Base-by-base conservation (phyloP, 2,329 filamentous ascomycete genomes). In the Calonectria crousiana region DNA sequence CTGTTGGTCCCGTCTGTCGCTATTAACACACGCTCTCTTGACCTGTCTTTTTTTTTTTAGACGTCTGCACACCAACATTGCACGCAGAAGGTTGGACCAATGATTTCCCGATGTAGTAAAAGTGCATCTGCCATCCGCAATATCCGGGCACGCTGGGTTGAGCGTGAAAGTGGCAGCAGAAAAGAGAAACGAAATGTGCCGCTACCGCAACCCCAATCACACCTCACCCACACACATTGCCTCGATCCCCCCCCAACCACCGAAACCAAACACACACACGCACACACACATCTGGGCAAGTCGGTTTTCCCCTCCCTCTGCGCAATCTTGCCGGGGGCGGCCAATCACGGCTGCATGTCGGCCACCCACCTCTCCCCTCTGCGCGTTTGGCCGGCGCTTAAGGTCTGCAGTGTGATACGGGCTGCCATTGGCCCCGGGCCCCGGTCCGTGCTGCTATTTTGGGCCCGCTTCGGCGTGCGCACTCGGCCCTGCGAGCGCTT, bases 341-440 rank as follows among this genome's bases (percentile, higher is more conserved):
- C 71, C 71, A 73, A 69, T 69, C 58, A 65, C 38, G 28, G 36
- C 56, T 11, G 56, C 56, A 62, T 41, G 6, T 23, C 23, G 23
- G 36, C 36, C 56, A 41, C 64, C 52, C 52, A 18, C 64, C 62
- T 13, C 38, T 58, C 52, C 65, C 11, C n/a, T 30, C 71, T 65
- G 65, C 65, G 66, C 65, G 65, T 38, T 38, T 62, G 65, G 65
- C 14, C 64, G 72, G 72, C 72, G 72, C 72, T 71, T 74, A 70
- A 73, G 26, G 49, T 20, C 72, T 74, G 72, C 72, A 71, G 72
- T 74, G 72, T 74, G 72, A 74, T 74, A 49, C 60, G 32, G 10
- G 52, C 41, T 28, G 52, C 62, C 68, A 74, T 74, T 74, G 72
- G 72, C 52, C 6, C 23, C 16, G 5, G 32, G 26, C 67, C 41